Evolutionary conservation across 768 basidiomycete species (phyloP).

Genomic region (Leccinellum albellum): DNA sequence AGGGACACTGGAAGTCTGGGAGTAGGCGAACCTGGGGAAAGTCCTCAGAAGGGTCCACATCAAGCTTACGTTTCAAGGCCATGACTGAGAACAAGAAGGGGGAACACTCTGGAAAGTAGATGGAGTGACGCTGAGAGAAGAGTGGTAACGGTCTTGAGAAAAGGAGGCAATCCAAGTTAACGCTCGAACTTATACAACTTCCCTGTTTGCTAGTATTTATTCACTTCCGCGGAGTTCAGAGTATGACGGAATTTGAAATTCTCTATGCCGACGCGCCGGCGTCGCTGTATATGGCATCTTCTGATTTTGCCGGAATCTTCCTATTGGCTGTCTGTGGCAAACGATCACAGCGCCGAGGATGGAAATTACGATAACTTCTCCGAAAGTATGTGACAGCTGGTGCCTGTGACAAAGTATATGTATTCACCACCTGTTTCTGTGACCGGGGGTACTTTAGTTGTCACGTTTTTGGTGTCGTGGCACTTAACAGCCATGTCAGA

Average conservation of each 20-base stretch:
- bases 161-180: conserved; percentile 18
- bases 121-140: conserved; percentile 2
- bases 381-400: conserved; percentile 8
- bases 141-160: conserved; percentile 23
- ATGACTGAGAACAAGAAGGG: conserved; percentile 35
- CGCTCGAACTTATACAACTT: conserved; percentile 31
- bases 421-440: conserved; percentile 9
- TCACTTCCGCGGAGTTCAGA: conserved; percentile 21
- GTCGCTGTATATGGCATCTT: conserved; percentile 1
- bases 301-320: conserved; percentile 17
- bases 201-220: conserved; percentile 27
- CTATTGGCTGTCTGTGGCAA: conserved; percentile 24
- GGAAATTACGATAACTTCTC: conserved; percentile 7
- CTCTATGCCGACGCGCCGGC: conserved; percentile 16
- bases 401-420: conserved; percentile 14
- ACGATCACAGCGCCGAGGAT: conserved; percentile 1
- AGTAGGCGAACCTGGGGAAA: conserved; percentile 41
- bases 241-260: conserved; percentile 14
- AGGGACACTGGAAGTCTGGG: conserved; percentile 12
- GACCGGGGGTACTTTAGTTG: conserved; percentile 8
- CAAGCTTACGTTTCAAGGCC: conserved; percentile 76
- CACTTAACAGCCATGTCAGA: conserved; percentile 25
- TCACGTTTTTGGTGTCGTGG: conserved; percentile 24
- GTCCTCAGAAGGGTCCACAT: conserved; percentile 52
- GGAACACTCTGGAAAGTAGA: conserved; percentile 2